phyloP scores from a whole-genome alignment of 1,284 basidiomycete genomes.

The Trichosporon faecale region DNA sequence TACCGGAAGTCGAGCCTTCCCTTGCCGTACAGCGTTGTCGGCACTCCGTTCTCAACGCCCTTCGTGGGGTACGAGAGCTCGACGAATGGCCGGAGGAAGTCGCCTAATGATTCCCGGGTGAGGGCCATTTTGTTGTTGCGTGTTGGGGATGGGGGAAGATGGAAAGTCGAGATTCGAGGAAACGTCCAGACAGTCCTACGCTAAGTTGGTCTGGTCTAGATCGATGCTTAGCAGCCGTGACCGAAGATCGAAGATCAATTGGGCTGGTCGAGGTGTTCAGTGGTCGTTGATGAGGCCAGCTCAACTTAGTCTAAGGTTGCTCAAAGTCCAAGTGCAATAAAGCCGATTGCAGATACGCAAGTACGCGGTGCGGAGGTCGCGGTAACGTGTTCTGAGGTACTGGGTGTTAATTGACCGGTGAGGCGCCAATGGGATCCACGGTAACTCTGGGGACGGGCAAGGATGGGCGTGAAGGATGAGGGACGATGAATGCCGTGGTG shows the following conservation, averaged over 20 bases:
- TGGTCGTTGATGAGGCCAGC: neutral
- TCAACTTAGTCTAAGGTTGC: neutral
- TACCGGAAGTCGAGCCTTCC: constrained; percentile 70
- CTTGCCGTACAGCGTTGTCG: constrained; percentile 57
- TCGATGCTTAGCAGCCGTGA: neutral
- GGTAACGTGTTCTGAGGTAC: neutral
- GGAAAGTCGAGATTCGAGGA: neutral
- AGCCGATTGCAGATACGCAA: neutral
- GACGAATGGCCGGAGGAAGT: constrained; percentile 60
- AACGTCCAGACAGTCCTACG: neutral
- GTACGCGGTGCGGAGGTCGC: neutral
- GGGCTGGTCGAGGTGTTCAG: too few relatives aligned
- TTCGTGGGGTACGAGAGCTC: constrained; percentile 69
- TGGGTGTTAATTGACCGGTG: neutral
- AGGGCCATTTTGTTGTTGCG: constrained; percentile 4
- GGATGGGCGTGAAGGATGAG: neutral
- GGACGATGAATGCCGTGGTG: neutral
- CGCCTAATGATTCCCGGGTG: neutral
- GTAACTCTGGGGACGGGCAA: neutral
- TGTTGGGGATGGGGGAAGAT: neutral
- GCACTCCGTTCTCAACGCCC: constrained; percentile 38
- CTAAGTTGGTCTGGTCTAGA: neutral
- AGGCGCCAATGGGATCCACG: neutral
- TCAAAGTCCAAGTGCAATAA: neutral
- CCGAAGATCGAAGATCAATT: neutral